Conservation (phyloP, 1,284 basidiomycete species). For the Naganishia cerealis region DNA sequence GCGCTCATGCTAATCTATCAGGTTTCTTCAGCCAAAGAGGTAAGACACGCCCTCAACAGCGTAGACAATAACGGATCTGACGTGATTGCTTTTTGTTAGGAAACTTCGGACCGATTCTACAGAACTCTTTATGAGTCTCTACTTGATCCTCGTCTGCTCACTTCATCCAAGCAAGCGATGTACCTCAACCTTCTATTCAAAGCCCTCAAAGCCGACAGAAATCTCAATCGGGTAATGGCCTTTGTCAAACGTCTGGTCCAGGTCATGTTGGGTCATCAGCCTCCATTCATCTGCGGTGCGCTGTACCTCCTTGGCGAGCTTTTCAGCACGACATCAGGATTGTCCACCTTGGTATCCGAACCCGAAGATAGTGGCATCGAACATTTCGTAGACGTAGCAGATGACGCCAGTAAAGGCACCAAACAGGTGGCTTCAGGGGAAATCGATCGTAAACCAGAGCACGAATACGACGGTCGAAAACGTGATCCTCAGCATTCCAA, state of each 20-base stretch:
- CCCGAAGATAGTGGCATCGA: slow-evolving; percentile 58
- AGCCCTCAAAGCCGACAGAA: slow-evolving; percentile 77
- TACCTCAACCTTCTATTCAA: slow-evolving; percentile 96
- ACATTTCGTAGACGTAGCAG: slow-evolving; percentile 56
- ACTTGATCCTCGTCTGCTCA: slow-evolving; percentile 75
- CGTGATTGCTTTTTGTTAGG: slow-evolving; percentile 40
- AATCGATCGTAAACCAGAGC: slow-evolving; percentile 35
- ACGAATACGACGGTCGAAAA: slow-evolving; percentile 77
- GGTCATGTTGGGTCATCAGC: slow-evolving; percentile 71
- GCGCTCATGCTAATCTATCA: slow-evolving; percentile 90
- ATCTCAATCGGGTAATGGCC: slow-evolving; percentile 67
- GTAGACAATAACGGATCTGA: slow-evolving; percentile 42
- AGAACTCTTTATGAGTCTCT: slow-evolving; percentile 86
- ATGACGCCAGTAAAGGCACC: slow-evolving; percentile 34
- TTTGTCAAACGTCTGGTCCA: slow-evolving; percentile 86
- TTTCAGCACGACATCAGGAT: slow-evolving; percentile 69
- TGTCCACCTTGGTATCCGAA: slow-evolving; percentile 67
- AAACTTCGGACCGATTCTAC: slow-evolving; percentile 81
- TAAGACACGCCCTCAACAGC: slow-evolving; percentile 45
- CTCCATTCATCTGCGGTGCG: slow-evolving; percentile 88
- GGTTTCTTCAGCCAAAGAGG: slow-evolving; percentile 58
- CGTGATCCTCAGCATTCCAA: slow-evolving; percentile 86
- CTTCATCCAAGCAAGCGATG: slow-evolving; percentile 92
- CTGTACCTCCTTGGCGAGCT: slow-evolving; percentile 68
- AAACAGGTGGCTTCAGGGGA: slow-evolving; percentile 32